Conservation (phyloP, 2,329 filamentous ascomycete genomes). For the Botrytis tulipae region DNA sequence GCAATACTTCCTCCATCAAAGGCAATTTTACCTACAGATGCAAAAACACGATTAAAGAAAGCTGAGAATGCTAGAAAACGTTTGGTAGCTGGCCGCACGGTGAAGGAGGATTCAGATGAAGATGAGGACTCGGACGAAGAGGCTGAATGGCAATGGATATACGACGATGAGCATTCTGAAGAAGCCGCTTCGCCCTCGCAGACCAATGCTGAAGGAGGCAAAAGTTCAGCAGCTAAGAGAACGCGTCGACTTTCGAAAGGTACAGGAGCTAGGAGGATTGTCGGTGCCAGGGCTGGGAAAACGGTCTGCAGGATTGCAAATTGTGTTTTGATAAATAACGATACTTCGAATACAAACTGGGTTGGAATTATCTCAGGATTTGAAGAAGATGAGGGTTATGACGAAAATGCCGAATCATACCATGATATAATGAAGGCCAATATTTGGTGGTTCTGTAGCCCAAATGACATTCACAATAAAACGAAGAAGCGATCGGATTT, state of each 20-base stretch:
- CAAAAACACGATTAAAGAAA: conserved; percentile 30
- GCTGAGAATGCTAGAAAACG: conserved; percentile 45
- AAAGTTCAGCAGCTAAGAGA: conserved; percentile 25
- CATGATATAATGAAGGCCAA: conserved; percentile 18
- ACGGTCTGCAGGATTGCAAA: conserved; percentile 84
- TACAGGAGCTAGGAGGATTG: conserved; percentile 51
- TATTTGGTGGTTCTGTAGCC: conserved; percentile 91
- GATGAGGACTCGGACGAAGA: conserved; percentile 70
- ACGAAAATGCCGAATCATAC: conserved; percentile 53
- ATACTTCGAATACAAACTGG: conserved; percentile 85
- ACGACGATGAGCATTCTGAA: conserved; percentile 19
- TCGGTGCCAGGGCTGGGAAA: conserved; percentile 74
- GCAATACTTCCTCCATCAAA: conserved; percentile 26
- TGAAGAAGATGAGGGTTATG: conserved; percentile 70
- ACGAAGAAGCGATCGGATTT: conserved; percentile 80
- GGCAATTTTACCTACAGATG: conserved; percentile 24
- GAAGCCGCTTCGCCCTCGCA: conserved; percentile 1
- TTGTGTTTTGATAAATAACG: conserved; percentile 80
- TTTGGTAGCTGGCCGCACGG: conserved; percentile 24
- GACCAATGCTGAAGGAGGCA: conserved; percentile 5
- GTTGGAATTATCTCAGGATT: conserved; percentile 87
- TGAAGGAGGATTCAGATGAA: conserved; percentile 79
- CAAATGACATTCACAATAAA: conserved; percentile 82
- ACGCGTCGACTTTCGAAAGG: conserved; percentile 28
- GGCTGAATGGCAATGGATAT: conserved; percentile 77